phyloP scores from a whole-genome alignment of 2,329 filamentous ascomycete genomes.

The Penicillium freii region DNA sequence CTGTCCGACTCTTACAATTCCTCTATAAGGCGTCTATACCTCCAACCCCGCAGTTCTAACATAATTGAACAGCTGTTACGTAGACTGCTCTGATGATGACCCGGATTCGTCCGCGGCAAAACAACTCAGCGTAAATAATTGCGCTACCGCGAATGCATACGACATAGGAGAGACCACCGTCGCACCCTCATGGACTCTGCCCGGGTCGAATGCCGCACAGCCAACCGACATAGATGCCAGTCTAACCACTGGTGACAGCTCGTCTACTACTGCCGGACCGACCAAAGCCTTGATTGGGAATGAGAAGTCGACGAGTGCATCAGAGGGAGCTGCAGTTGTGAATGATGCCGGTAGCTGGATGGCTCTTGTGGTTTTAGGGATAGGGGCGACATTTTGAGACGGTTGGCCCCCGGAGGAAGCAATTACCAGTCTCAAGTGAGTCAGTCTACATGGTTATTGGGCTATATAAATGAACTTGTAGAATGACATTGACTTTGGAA shows the following conservation, averaged over 20 bases:
- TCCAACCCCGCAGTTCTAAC: not conserved
- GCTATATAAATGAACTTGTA: not conserved
- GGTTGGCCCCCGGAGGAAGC: not conserved
- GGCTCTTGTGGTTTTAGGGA: constrained; percentile 15
- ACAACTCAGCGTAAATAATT: constrained; percentile 14
- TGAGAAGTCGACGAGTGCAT: constrained; percentile 13
- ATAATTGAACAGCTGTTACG: constrained; percentile 17
- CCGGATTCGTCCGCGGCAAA: constrained; percentile 14
- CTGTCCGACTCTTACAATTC: too few relatives aligned
- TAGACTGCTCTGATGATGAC: constrained; percentile 18
- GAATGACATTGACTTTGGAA: not conserved
- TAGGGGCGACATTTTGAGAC: constrained; percentile 12
- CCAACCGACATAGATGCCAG: not conserved
- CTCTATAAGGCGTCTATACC: not conserved
- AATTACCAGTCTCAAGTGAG: not conserved
- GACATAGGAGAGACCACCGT: constrained; percentile 17
- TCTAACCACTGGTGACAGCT: not conserved
- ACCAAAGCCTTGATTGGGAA: constrained; percentile 2
- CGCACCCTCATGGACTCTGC: constrained; percentile 12
- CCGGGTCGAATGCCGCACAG: constrained; percentile 11
- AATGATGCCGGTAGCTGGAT: constrained; percentile 17
- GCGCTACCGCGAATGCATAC: constrained; percentile 24
- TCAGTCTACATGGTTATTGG: too few relatives aligned
- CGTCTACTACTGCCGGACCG: not conserved
- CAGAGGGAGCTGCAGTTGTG: constrained; percentile 15